Evolutionary conservation across 208 protist species (phyloP).

Genomic region (Trypanosoma boissoni): DNA sequence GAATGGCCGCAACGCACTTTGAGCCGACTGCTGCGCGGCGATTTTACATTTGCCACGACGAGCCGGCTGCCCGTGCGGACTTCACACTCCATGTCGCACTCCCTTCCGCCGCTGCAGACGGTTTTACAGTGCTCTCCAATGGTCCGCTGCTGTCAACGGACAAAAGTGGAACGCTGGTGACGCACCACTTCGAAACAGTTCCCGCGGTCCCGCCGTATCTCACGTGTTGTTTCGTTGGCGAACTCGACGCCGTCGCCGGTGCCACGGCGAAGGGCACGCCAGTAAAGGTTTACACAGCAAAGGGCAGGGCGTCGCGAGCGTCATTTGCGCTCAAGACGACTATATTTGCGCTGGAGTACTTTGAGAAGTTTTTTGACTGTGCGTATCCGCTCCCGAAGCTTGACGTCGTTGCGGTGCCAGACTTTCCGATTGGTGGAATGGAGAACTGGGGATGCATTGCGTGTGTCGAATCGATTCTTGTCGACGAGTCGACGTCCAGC

Average conservation of each 20-base stretch:
- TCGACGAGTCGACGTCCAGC: conserved; percentile 68
- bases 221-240: conserved; percentile 92
- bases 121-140: conserved; percentile 83
- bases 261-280: conserved; percentile 57
- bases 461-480: conserved; percentile 89
- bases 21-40: conserved; percentile 93
- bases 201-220: conserved; percentile 96
- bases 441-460: conserved; percentile 95
- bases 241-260: conserved; percentile 81
- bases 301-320: conserved; percentile 61
- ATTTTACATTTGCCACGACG: conserved; percentile 97
- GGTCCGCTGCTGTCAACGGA: conserved; percentile 51
- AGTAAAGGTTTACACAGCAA: conserved; percentile 69
- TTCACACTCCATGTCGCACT: conserved; percentile 92
- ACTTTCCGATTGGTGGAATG: conserved; percentile 97
- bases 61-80: conserved; percentile 94
- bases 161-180: conserved; percentile 27
- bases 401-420: conserved; percentile 96
- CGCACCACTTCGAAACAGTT: conserved; percentile 80
- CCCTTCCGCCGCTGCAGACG: conserved; percentile 45
- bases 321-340: conserved; percentile 83
- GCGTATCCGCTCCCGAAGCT: conserved; percentile 95
- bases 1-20: conserved; percentile 96
- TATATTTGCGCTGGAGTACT: conserved; percentile 74
- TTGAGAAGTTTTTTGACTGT: conserved; percentile 87